These are phyloP conservation scores for Vanilla planifolia DNA, from an alignment of 106 monocot genomes.

Conservation along the genomic window DNA sequence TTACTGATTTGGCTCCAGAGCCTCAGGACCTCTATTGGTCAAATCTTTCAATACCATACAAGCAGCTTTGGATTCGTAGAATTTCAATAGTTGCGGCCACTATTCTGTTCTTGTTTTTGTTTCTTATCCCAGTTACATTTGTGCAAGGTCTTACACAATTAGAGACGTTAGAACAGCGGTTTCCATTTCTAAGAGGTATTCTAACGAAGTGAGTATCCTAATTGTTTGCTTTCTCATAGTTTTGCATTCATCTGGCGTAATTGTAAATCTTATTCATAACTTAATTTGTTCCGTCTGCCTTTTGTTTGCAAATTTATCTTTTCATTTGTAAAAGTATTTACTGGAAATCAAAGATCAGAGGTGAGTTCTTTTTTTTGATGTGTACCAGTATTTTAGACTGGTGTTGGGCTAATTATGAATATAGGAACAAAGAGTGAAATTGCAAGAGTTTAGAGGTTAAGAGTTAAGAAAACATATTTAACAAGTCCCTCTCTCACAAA, in stretches of 20 bases:
- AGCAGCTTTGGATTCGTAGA: slow-evolving; percentile 67
- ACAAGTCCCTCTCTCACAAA: too few relatives aligned
- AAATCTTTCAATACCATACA: slow-evolving; percentile 78
- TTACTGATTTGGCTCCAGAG: slow-evolving; percentile 79
- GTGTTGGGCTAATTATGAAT: too few relatives aligned
- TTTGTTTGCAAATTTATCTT: not conserved
- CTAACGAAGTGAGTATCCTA: slow-evolving; percentile 58
- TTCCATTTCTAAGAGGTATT: slow-evolving; percentile 64
- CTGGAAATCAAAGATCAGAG: not conserved
- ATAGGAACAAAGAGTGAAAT: too few relatives aligned
- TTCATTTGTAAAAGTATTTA: not conserved
- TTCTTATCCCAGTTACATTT: slow-evolving; percentile 71
- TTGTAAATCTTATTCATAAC: too few relatives aligned
- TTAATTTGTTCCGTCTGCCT: not conserved
- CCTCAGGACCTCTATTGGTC: slow-evolving; percentile 92
- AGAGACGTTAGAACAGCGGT: slow-evolving; percentile 42
- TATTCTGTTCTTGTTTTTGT: slow-evolving; percentile 66
- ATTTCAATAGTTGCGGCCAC: slow-evolving; percentile 46
- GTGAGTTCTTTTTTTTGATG: too few relatives aligned
- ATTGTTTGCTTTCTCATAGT: not conserved
- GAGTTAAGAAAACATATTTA: too few relatives aligned
- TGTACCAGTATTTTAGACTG: too few relatives aligned
- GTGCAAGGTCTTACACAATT: slow-evolving; percentile 75
- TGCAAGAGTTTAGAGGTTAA: too few relatives aligned
- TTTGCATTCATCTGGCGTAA: not conserved